Evolutionary conservation across 2,329 filamentous ascomycete genomes (phyloP).

Genomic region (Fusarium redolens): DNA sequence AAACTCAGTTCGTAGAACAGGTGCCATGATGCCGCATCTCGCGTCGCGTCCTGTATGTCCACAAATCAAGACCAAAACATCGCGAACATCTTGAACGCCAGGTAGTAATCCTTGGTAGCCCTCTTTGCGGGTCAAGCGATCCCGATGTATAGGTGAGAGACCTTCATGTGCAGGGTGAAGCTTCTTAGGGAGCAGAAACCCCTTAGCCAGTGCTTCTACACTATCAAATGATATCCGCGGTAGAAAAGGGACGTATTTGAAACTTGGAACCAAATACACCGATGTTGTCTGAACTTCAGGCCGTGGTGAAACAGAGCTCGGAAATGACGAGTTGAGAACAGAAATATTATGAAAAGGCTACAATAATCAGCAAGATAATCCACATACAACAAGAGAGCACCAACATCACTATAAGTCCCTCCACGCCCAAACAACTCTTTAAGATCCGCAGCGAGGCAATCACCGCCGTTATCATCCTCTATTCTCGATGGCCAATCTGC

Average conservation of each 20-base stretch:
- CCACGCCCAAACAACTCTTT: conserved; percentile 76
- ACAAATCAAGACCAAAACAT: conserved; percentile 86
- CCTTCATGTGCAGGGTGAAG: conserved; percentile 71
- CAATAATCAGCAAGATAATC: conserved; percentile 55
- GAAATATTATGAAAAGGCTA: conserved; percentile 88
- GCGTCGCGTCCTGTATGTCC: conserved; percentile 85
- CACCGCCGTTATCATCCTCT: conserved; percentile 78
- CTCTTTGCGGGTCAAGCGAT: conserved; percentile 62
- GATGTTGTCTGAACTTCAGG: conserved; percentile 66
- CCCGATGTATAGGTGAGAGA: conserved; percentile 68
- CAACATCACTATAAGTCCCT: conserved; percentile 74
- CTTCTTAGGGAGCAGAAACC: conserved; percentile 71
- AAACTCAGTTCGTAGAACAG: conserved; percentile 78
- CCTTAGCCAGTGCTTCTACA: conserved; percentile 69
- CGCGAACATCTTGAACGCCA: conserved; percentile 70
- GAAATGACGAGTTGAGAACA: conserved; percentile 80
- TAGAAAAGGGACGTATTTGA: conserved; percentile 81
- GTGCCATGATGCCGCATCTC: conserved; percentile 85
- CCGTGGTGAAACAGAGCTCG: conserved; percentile 62
- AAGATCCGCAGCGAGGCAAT: conserved; percentile 76
- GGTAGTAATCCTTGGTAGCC: conserved; percentile 64
- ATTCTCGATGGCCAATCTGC: conserved; percentile 86
- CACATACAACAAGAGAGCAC: conserved; percentile 31
- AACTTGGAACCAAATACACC: conserved; percentile 83
- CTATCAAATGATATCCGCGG: conserved; percentile 69